Base-by-base conservation (phyloP, 345 rosid genomes). In the Aurinia saxatilis region DNA sequence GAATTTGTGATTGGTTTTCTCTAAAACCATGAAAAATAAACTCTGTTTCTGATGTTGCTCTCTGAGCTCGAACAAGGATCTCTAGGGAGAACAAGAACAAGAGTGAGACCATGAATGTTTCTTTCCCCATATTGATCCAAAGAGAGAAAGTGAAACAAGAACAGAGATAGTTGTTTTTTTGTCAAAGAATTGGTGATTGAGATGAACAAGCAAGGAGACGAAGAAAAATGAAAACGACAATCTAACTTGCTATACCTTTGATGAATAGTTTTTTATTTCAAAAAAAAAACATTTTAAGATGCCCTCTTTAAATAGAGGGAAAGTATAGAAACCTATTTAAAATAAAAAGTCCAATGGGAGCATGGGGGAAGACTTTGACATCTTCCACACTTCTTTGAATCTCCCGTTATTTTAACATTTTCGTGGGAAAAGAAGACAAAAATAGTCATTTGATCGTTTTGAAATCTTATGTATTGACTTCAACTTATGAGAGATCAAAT, bases 1-100 rank as follows among this genome's bases (percentile, higher is more conserved):
- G 16, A 55, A 60, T 19, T 1, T 5, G 7, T 2, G 72, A 12
- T 31, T 31, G 6, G 12, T 41, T 60, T 46, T 64, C 72, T 0
- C 0, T 60, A 38, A 73, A 73, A 2, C 76, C 76, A 35, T 13
- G 36, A 48, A 66, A 73, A 46, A 9, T 39, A 17, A 73, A 66
- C 7, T 55, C 8, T 38, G 75, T 71, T 21, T 59, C 48, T 5
- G 51, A 10, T 31, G 42, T 13, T 44, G 52, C 52, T 21, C n/a
- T 60, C 55, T 70, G 69, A 56, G 59, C 45, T 54, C 17, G 10
- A 21, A 29, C 47, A 56, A 4, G 58, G n/a, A 16, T 13, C n/a
- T 39, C 30, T 9, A 60, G n/a, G 64, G 60, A 30, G 13, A 52
- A 7, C 17, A 8, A 8, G 36, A 50, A 6, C 9, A 53, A 5